Base-by-base conservation (phyloP, 176 grass and related monocot species). In the Aegilops umbellulata region DNA sequence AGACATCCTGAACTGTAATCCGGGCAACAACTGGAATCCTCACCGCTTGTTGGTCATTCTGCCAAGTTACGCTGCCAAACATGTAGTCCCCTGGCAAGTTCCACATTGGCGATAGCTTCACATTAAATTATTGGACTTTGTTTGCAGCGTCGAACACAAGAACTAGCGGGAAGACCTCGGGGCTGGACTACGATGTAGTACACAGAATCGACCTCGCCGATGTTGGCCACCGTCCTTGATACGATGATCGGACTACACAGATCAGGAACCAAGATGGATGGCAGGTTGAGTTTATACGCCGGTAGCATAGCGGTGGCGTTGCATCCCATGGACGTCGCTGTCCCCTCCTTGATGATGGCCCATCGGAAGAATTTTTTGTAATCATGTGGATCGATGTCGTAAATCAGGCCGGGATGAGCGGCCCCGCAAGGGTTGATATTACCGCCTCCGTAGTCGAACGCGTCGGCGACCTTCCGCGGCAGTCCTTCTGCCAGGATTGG, bases 381-480 rank as follows among this genome's bases (percentile, higher is more conserved):
- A 35, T 35, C 34, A 7, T 35, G 34, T 35, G 34, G 34, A 35
- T 35, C 34, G 34, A 35, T 35, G 34, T 35, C 34, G 6, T 35
- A 35, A 35, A 35, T 35, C 34, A 35, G 34, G 34, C 34, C 5
- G 6, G 34, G 34, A 35, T 35, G 34, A 35, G 34, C 5, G 5
- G 34, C 34, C 34, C 34, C 6, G 4, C 34, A 35, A 6, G 34
- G 34, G 34, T 35, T 35, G 34, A 35, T 35, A 7, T 82, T 14
- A 12, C 85, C 85, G 0, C 78, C 78, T 57, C 85, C 78, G 0
- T 87, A 87, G 58, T 87, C 86, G 6, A 87, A 87, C 24, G 86
- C 79, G 19, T 82, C 79, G 5, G 86, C 86, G 4, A 82, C 23
- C 60, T 87, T 87, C 3, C 42, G 6, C 6, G 69, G 85, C n/a